Base-by-base conservation (phyloP, 192 early-diverging fungal species). In the Nowakowskiella sp. region DNA sequence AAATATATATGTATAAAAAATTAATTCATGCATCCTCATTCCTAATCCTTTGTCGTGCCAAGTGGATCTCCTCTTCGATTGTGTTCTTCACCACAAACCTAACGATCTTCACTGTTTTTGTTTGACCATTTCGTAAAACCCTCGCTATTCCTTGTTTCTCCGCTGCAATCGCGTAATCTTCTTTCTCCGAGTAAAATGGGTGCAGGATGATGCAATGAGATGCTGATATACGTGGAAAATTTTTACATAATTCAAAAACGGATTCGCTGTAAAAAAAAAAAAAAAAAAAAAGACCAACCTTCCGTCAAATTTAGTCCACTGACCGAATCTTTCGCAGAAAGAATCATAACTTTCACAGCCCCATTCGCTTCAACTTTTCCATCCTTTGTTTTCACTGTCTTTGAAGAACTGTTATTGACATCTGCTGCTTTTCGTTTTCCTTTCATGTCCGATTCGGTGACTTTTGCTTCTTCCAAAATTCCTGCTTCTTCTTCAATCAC, bases 261-360 rank as follows among this genome's bases (percentile, higher is more conserved):
- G 36, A 19, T 5, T 49, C 13, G 48, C 36, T 25, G 23, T 19
- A 26, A 5, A 6, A 49, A 25, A 13, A 13, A n/a, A 26, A 49
- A 23, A n/a, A 25, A 23, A 5, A 1, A 34, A 13, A 42, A 53
- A 53, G 7, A 7, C 51, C 45, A 8, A 57, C 56, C 56, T 57
- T 57, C 56, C 2, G 56, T 59, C 57, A 59, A 52, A 23, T 59
- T 59, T 27, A 59, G 32, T 7, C 57, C 57, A 48, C 57, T 59
- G 1, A 59, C 57, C 30, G 57, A 59, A 29, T 59, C 57, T 24
- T 32, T 55, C 28, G 57, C 57, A 8, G 57, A 59, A 22, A 59
- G 57, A 27, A 59, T 59, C 4, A 59, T 27, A 13, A 59, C 57
- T 42, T 23, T 59, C 19, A 52, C 47, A 19, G 57, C 49, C n/a